These are phyloP conservation scores for Suhomyces sp. DNA, from an alignment of 805 yeast genomes.

Conservation along the genomic window DNA sequence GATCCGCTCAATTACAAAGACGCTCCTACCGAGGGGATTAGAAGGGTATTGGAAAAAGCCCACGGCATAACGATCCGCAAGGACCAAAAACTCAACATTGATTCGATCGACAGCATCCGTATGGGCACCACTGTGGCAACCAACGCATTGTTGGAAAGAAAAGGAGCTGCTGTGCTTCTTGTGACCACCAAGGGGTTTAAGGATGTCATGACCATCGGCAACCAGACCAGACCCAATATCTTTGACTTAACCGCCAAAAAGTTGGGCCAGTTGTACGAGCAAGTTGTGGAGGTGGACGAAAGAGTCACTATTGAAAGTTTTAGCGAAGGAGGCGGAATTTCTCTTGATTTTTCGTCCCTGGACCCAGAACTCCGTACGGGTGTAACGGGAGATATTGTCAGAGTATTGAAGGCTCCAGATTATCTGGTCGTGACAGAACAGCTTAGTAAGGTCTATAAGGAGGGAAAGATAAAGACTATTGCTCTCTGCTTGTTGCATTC, in stretches of 20 bases:
- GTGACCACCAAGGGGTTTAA: conserved; percentile 85
- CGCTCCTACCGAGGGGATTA: conserved; percentile 90
- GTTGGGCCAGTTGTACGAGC: conserved; percentile 67
- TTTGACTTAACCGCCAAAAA: conserved; percentile 77
- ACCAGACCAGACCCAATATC: conserved; percentile 87
- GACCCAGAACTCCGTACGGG: conserved; percentile 35
- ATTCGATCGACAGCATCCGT: conserved; percentile 63
- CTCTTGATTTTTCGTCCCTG: conserved; percentile 14
- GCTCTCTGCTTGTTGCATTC: conserved; percentile 42
- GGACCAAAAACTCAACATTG: conserved; percentile 53
- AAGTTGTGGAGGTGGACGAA: conserved; percentile 84
- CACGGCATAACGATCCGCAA: conserved; percentile 56
- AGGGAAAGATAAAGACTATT: conserved; percentile 23
- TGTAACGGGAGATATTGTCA: conserved; percentile 31
- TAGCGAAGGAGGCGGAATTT: conserved; percentile 63
- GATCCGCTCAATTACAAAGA: conserved; percentile 86
- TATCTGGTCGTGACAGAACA: conserved; percentile 18
- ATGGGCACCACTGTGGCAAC: conserved; percentile 98
- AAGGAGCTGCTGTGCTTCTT: conserved; percentile 85
- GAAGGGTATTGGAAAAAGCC: conserved; percentile 66
- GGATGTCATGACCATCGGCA: conserved; percentile 81
- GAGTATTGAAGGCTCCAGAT: conserved; percentile 32
- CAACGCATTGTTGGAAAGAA: conserved; percentile 87
- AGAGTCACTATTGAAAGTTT: conserved; percentile 76
- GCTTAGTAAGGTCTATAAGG: conserved; percentile 22